Evolutionary conservation across 2,329 filamentous ascomycete species (phyloP).

Genomic region (Pseudocercospora vitis): DNA sequence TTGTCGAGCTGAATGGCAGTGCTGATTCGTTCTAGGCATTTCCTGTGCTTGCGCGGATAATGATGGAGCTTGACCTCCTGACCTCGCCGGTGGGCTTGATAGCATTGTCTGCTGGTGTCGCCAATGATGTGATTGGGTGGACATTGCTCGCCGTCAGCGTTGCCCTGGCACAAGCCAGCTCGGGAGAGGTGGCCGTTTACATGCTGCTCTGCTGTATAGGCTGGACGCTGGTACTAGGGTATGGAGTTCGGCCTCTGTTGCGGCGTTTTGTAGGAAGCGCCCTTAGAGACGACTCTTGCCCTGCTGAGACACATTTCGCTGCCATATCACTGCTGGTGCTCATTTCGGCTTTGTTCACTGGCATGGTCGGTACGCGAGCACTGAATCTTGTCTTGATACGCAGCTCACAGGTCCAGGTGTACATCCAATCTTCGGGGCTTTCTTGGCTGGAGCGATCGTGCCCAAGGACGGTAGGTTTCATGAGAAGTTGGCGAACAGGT

Average conservation of each 20-base stretch:
- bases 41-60: conserved; percentile 84
- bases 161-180: conserved; percentile 80
- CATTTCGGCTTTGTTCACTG: conserved; percentile 73
- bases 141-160: conserved; percentile 86
- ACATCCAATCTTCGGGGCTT: conserved; percentile 88
- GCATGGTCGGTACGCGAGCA: conserved; percentile 67
- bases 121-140: conserved; percentile 87
- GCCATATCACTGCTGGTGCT: conserved; percentile 71
- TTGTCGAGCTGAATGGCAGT: not conserved
- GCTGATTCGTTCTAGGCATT: conserved; percentile 50
- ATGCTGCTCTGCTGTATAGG: conserved; percentile 72
- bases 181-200: conserved; percentile 75
- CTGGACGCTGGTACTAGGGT: conserved; percentile 72
- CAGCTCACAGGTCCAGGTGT: conserved; percentile 40
- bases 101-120: conserved; percentile 81
- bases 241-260: conserved; percentile 35
- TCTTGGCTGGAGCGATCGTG: conserved; percentile 80
- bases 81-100: conserved; percentile 79
- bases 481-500: conserved; percentile 84
- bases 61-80: conserved; percentile 83
- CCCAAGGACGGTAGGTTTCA: conserved; percentile 61
- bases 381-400: too few relatives aligned
- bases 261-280: not conserved
- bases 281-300: not conserved
- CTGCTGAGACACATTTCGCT: not conserved